Conservation (phyloP, 2,329 filamentous ascomycete genomes). For the Rhexocercosporidium sp. region DNA sequence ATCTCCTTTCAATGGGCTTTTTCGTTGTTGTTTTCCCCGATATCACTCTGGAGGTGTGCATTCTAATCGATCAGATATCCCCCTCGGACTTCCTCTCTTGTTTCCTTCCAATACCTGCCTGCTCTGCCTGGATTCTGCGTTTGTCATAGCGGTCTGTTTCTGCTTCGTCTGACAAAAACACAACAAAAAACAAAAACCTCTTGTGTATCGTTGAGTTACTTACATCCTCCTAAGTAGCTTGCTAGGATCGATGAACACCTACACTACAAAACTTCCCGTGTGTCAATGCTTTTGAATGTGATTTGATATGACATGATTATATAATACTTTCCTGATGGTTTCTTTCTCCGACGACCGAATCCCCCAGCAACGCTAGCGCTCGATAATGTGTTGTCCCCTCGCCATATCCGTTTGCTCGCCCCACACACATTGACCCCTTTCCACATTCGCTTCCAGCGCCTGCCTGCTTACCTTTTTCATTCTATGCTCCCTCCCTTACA, state of each 20-base stretch:
- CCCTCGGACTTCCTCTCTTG: conserved; percentile 32
- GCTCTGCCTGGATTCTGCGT: conserved; percentile 3
- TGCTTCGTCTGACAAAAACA: neutral
- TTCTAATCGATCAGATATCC: conserved; percentile 40
- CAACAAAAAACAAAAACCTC: conserved; percentile 6
- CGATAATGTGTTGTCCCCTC: too few relatives aligned
- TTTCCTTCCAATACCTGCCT: neutral
- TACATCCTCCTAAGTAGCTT: conserved; percentile 27
- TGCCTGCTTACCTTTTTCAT: too few relatives aligned
- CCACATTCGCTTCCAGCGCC: too few relatives aligned
- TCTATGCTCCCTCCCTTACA: too few relatives aligned
- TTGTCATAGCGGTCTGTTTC: conserved; percentile 40
- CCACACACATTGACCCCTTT: too few relatives aligned
- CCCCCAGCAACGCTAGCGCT: too few relatives aligned
- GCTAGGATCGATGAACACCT: conserved; percentile 31
- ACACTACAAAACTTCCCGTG: neutral
- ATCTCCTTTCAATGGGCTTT: conserved; percentile 31
- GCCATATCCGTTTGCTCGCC: too few relatives aligned
- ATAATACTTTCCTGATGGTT: too few relatives aligned
- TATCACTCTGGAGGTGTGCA: conserved; percentile 30
- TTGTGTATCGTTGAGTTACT: conserved; percentile 12
- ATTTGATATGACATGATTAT: neutral
- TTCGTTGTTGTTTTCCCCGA: conserved; percentile 28
- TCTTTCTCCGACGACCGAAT: too few relatives aligned
- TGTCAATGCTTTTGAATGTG: neutral